These are phyloP conservation scores for Penstemon eatonii DNA, from an alignment of 257 asterid species.

Conservation along the genomic window DNA sequence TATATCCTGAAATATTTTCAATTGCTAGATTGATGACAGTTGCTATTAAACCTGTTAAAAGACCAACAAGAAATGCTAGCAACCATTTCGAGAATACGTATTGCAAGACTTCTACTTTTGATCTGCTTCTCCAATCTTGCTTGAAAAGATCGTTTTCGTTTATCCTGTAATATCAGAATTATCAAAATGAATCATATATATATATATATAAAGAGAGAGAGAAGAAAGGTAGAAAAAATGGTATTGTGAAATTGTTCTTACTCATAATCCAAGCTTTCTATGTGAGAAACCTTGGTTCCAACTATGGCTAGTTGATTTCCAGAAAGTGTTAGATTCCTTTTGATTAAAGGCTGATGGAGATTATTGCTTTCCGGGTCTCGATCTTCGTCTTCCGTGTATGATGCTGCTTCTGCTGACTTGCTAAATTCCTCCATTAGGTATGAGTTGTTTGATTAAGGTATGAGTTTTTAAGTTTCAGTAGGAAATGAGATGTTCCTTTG, in stretches of 20 bases:
- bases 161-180: constrained; percentile 48
- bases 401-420: constrained; percentile 35
- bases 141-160: constrained; percentile 90
- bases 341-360: constrained; percentile 67
- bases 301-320: constrained; percentile 64
- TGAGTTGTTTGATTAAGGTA: constrained; percentile 25
- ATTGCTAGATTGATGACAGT: constrained; percentile 79
- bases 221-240: neutral
- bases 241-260: constrained; percentile 36
- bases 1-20: constrained; percentile 88
- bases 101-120: constrained; percentile 67
- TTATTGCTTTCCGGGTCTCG: constrained; percentile 66
- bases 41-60: constrained; percentile 78
- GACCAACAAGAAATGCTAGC: constrained; percentile 81
- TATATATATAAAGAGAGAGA: neutral
- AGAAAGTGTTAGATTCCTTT: constrained; percentile 55
- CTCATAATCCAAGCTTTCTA: constrained; percentile 96
- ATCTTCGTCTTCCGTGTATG: constrained; percentile 38
- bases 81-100: constrained; percentile 74
- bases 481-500: constrained; percentile 33
- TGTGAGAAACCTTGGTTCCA: constrained; percentile 81
- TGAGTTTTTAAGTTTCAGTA: constrained; percentile 22
- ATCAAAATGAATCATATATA: neutral
- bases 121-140: constrained; percentile 96
- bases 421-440: constrained; percentile 43